Base-by-base conservation (phyloP, 768 basidiomycete species). In the Amanita jacksonii region DNA sequence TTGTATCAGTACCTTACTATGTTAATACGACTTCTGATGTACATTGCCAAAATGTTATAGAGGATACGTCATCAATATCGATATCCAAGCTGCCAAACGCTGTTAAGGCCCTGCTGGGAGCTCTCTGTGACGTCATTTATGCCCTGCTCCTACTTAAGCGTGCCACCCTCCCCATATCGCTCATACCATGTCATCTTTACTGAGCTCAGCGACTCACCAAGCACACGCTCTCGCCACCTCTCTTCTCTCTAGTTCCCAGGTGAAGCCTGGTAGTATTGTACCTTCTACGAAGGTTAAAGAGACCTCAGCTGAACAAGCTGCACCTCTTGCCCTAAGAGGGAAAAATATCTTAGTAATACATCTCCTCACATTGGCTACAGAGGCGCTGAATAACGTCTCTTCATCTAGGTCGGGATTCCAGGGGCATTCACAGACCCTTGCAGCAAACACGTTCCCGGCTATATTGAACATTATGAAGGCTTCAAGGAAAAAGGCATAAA, bases 341-440 rank as follows among this genome's bases (percentile, higher is more conserved):
- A 80, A 74, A 63, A 79, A 77, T 52, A 56, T 83, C 54, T 72
- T 85, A 46, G 81, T 82, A 51, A 35, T n/a, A n/a, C n/a, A n/a
- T n/a, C n/a, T n/a, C n/a, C n/a, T n/a, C n/a, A n/a, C n/a, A n/a
- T n/a, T n/a, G n/a, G n/a, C n/a, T n/a, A n/a, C n/a, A n/a, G n/a
- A n/a, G n/a, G n/a, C n/a, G n/a, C n/a, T n/a, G n/a, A n/a, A n/a
- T n/a, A n/a, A n/a, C n/a, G n/a, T n/a, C n/a, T n/a, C n/a, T n/a
- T n/a, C n/a, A n/a, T 25, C 13, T 46, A 82, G 81, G 69, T 88
- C 45, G 79, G 80, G 9, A 81, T 87, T 23, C 85, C 87, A 0
- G 85, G 82, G 12, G 82, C 82, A 5, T 88, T 86, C 62, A 82
- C 81, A 2, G 79, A 77, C 1, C 69, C 81, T 4, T 90, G 86